Evolutionary conservation across 140 eudicot genomes (phyloP).

Genomic region (Oenanthe javanica): DNA sequence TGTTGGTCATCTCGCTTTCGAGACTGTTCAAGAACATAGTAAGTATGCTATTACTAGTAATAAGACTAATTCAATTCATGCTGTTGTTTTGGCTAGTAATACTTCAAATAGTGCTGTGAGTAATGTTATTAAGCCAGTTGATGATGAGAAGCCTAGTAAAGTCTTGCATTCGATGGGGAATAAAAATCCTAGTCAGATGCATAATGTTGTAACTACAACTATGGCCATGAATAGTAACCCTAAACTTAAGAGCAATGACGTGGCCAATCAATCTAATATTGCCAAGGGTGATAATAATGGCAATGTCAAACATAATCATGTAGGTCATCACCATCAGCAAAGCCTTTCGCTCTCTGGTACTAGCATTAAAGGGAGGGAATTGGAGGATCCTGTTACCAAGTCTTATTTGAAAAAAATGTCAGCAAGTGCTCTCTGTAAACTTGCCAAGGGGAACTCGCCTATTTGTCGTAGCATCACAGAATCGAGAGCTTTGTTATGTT

Average conservation of each 20-base stretch:
- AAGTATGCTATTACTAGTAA: constrained; percentile 59
- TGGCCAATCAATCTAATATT: constrained; percentile 13
- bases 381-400: constrained; percentile 52
- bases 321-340: constrained; percentile 21
- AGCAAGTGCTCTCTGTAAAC: constrained; percentile 47
- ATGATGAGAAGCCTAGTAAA: constrained; percentile 20
- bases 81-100: constrained; percentile 56
- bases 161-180: constrained; percentile 34
- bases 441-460: constrained; percentile 32
- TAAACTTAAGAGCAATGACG: constrained; percentile 20
- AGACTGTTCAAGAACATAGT: constrained; percentile 67
- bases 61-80: constrained; percentile 41
- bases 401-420: constrained; percentile 52
- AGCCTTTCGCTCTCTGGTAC: constrained; percentile 24
- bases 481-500: constrained; percentile 52
- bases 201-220: constrained; percentile 37
- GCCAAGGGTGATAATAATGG: constrained; percentile 19
- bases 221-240: constrained; percentile 45
- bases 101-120: constrained; percentile 6
- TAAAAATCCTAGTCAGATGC: constrained; percentile 39
- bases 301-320: constrained; percentile 21
- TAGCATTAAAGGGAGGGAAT: constrained; percentile 46
- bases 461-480: constrained; percentile 57
- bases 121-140: constrained; percentile 10
- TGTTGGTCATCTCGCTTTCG: constrained; percentile 71